phyloP scores from a whole-genome alignment of 805 yeast genomes.

The Debaryomyces castellii region DNA sequence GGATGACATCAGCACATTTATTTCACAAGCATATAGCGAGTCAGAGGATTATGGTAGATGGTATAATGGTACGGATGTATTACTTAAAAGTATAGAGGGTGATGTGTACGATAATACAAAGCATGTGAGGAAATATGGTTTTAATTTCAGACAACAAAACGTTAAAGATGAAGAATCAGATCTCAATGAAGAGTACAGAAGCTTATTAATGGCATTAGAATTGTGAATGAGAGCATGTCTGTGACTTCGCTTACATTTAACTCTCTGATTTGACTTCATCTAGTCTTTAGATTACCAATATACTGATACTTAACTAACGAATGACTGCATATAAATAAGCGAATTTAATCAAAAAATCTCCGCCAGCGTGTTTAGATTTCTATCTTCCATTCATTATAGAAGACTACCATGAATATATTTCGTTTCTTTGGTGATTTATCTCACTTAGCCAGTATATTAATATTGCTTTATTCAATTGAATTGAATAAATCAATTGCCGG shows the following conservation, averaged over 20 bases:
- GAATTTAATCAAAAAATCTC: not conserved
- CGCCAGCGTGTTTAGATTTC: constrained; percentile 4
- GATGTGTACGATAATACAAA: constrained; percentile 4
- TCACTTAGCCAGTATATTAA: constrained; percentile 76
- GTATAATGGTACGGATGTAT: constrained; percentile 11
- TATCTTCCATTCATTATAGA: not conserved
- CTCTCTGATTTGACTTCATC: too few relatives aligned
- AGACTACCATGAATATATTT: constrained; percentile 39
- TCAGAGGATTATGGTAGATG: constrained; percentile 19
- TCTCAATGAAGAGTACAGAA: constrained; percentile 18
- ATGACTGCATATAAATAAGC: not conserved
- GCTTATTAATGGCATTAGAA: constrained; percentile 7
- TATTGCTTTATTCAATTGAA: constrained; percentile 71
- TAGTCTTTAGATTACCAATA: not conserved
- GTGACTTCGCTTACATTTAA: too few relatives aligned
- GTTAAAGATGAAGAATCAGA: constrained; percentile 6
- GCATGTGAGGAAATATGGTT: constrained; percentile 8
- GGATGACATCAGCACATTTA: constrained; percentile 11
- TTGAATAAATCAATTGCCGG: constrained; percentile 71
- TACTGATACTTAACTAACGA: not conserved
- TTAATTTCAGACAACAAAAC: constrained; percentile 9
- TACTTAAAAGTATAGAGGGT: constrained; percentile 11
- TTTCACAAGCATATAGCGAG: constrained; percentile 15
- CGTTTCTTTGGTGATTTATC: constrained; percentile 68
- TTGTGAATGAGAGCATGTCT: not conserved